A percentile compares a stretch with the other conserved stretches of the same genome.
phyloP scores from a whole-genome alignment of 1,284 basidiomycete genomes.

The Cryptococcus depauperatus region DNA sequence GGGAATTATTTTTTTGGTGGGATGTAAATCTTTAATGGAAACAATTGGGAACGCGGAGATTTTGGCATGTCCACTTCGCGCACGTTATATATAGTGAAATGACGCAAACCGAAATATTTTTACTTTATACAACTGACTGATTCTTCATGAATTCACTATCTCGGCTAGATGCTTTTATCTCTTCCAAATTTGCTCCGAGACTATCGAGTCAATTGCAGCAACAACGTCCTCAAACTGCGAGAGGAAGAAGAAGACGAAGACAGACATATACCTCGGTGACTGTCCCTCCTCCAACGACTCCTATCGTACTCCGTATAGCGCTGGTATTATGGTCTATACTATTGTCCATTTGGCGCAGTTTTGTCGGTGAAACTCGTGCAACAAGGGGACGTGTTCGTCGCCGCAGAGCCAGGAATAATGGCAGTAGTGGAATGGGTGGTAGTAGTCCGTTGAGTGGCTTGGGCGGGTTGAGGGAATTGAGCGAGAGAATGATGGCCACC shows the following conservation, averaged over 20 bases:
- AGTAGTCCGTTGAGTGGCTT: neutral
- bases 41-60: no score
- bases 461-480: slow-evolving; percentile 11
- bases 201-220: slow-evolving; percentile 2
- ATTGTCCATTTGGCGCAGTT: slow-evolving; percentile 34
- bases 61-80: no score
- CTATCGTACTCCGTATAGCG: slow-evolving; percentile 32
- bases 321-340: slow-evolving; percentile 40
- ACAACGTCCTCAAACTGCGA: no score
- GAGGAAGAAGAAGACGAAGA: slow-evolving; percentile 6
- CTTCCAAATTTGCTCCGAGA: slow-evolving; percentile 11
- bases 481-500: slow-evolving; percentile 12
- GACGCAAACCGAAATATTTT: no score
- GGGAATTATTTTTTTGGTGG: no score
- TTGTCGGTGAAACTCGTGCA: slow-evolving; percentile 42
- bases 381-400: slow-evolving; percentile 15
- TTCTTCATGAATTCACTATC: slow-evolving; percentile 38
- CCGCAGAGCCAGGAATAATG: slow-evolving; percentile 1
- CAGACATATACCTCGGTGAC: slow-evolving; percentile 30
- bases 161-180: slow-evolving; percentile 29
- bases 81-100: no score
- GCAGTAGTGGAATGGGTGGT: neutral
- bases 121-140: no score
- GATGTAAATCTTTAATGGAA: no score
- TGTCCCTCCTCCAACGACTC: slow-evolving; percentile 37